Conservation (phyloP, 805 yeast genomes). For the Pichia deserticola region DNA sequence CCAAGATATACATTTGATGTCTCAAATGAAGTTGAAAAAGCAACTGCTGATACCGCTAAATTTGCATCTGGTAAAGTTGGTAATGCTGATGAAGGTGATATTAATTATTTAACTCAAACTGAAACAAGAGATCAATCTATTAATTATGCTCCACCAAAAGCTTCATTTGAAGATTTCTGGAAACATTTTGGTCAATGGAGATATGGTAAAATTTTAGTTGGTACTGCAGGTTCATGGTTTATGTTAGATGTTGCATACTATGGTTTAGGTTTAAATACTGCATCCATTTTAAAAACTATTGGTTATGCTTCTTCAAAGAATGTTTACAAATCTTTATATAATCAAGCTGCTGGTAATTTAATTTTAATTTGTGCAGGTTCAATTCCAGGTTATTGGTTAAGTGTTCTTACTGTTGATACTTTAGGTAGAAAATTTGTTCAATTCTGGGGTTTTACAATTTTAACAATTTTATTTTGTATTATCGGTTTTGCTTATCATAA, state of each 20-base stretch:
- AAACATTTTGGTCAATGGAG: conserved; percentile 79
- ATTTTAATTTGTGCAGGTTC: conserved; percentile 92
- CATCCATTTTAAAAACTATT: conserved; percentile 71
- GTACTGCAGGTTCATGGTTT: conserved; percentile 92
- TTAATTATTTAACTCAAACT: conserved; percentile 38
- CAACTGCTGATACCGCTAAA: conserved; percentile 48
- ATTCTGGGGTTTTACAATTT: conserved; percentile 61
- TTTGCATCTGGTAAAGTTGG: conserved; percentile 45
- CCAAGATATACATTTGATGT: conserved; percentile 87
- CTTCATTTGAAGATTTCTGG: conserved; percentile 67
- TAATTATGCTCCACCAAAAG: conserved; percentile 59
- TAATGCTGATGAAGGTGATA: conserved; percentile 38
- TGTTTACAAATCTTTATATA: conserved; percentile 62
- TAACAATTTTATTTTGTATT: conserved; percentile 66
- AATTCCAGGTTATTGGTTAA: conserved; percentile 87
- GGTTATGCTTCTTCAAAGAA: conserved; percentile 72
- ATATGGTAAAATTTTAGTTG: conserved; percentile 73
- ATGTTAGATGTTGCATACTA: conserved; percentile 84
- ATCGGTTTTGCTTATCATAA: conserved; percentile 82
- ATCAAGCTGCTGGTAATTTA: conserved; percentile 86
- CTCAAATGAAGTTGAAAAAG: conserved; percentile 47
- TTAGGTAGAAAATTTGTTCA: conserved; percentile 85
- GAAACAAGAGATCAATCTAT: conserved; percentile 35
- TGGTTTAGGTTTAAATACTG: conserved; percentile 80
- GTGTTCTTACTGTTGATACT: conserved; percentile 72